These are phyloP conservation scores for Limnanthes douglasii DNA, from an alignment of 345 rosid genomes.

Conservation along the genomic window DNA sequence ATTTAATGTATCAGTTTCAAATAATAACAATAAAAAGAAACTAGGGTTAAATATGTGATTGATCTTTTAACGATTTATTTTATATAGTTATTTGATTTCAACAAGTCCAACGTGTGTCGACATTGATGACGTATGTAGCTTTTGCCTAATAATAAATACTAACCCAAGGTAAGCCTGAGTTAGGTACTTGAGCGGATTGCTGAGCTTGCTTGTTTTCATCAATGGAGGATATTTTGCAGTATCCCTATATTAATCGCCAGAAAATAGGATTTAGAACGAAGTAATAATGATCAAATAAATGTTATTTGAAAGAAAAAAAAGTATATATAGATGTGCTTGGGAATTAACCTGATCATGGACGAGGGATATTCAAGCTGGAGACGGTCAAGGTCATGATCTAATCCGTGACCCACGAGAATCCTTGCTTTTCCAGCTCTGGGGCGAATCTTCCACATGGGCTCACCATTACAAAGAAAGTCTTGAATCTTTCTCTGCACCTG, in stretches of 20 bases:
- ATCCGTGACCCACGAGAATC: slow-evolving; percentile 88
- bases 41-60: too few species aligned
- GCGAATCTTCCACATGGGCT: slow-evolving; percentile 84
- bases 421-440: slow-evolving; percentile 60
- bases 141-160: too few species aligned
- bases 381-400: slow-evolving; percentile 64
- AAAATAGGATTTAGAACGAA: too few species aligned
- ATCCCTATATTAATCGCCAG: slow-evolving; percentile 33
- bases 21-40: too few species aligned
- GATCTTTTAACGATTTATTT: too few species aligned
- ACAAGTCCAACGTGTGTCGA: too few species aligned
- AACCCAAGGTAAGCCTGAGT: slow-evolving; percentile 90
- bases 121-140: too few species aligned
- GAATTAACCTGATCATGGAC: slow-evolving; percentile 50
- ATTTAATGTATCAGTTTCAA: too few species aligned
- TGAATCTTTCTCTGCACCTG: slow-evolving; percentile 70
- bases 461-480: slow-evolving; percentile 80
- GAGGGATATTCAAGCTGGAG: slow-evolving; percentile 74
- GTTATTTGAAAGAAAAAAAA: background rate
- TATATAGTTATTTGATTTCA: too few species aligned
- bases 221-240: slow-evolving; percentile 77
- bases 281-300: too few species aligned
- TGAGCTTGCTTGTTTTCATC: slow-evolving; percentile 94
- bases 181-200: slow-evolving; percentile 78
- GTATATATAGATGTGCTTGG: background rate